A percentile compares a stretch with the other conserved stretches of the same genome.
phyloP scores from a whole-genome alignment of 352 stramenopile species.

The Phytophthora syringae region DNA sequence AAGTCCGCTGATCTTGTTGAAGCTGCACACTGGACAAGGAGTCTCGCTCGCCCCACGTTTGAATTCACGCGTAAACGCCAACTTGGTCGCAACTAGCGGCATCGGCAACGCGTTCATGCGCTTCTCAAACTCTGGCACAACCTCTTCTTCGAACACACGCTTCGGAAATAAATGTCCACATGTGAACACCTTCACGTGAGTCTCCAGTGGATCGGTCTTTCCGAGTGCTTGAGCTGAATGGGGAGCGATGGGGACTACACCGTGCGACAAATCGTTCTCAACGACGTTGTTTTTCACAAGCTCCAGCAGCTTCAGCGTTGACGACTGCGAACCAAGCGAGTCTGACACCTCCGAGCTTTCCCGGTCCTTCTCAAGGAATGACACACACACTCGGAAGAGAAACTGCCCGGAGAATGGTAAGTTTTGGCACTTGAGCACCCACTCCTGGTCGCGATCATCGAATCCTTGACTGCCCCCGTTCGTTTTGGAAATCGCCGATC shows the following conservation, averaged over 20 bases:
- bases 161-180: conserved; percentile 87
- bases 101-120: conserved; percentile 70
- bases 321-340: conserved; percentile 8
- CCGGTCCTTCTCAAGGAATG: conserved; percentile 52
- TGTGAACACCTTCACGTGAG: conserved; percentile 86
- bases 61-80: conserved; percentile 74
- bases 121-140: conserved; percentile 84
- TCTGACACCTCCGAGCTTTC: conserved; percentile 10
- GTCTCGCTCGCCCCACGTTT: conserved; percentile 64
- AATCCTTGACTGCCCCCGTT: conserved; percentile 39
- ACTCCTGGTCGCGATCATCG: conserved; percentile 80
- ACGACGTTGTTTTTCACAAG: conserved; percentile 81
- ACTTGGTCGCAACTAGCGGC: conserved; percentile 68
- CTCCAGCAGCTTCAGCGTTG: conserved; percentile 53
- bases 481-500: conserved; percentile 7
- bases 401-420: conserved; percentile 84
- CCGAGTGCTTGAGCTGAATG: conserved; percentile 74
- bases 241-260: conserved; percentile 57
- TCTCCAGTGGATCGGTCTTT: conserved; percentile 87
- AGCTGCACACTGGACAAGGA: conserved; percentile 82
- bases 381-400: conserved; percentile 76
- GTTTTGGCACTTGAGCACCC: conserved; percentile 75
- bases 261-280: conserved; percentile 70
- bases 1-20: conserved; percentile 78
- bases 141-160: conserved; percentile 86